A percentile compares a stretch with the other conserved stretches of the same genome.
Evolutionary conservation across 352 stramenopile genomes (phyloP).

Genomic region (Globisporangium sylvaticum): DNA sequence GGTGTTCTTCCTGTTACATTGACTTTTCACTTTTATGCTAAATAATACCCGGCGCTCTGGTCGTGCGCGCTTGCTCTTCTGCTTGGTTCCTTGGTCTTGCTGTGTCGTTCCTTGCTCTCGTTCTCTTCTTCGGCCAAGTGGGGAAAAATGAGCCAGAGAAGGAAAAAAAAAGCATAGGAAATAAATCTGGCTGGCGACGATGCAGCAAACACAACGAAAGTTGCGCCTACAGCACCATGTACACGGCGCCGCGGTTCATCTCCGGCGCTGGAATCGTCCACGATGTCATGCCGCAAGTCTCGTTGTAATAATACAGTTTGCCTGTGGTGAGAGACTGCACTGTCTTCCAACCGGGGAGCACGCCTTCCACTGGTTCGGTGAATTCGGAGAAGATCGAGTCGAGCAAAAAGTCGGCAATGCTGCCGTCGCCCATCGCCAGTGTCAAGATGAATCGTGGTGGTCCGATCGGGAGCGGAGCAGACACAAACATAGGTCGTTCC

Average conservation of each 20-base stretch:
- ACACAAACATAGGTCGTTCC: conserved; percentile 14
- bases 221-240: conserved; percentile 68
- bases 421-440: conserved; percentile 60
- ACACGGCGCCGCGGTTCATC: conserved; percentile 47
- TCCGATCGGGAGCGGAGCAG: conserved; percentile 8
- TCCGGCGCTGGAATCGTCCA: conserved; percentile 70
- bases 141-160: background rate
- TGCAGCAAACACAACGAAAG: background rate
- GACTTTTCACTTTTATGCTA: conserved; percentile 23
- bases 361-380: conserved; percentile 33
- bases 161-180: background rate
- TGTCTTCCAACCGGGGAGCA: conserved; percentile 49
- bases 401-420: conserved; percentile 57
- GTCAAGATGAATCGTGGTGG: conserved; percentile 48
- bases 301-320: conserved; percentile 85
- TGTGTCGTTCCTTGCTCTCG: background rate
- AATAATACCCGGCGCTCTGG: conserved; percentile 19
- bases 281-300: conserved; percentile 64
- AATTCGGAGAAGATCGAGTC: conserved; percentile 67
- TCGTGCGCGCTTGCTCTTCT: conserved; percentile 1
- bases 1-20: conserved; percentile 18
- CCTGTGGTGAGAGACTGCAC: conserved; percentile 69
- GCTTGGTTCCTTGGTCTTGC: background rate
- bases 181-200: background rate
- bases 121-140: background rate